Evolutionary conservation across 2,329 filamentous ascomycete genomes (phyloP), one percentile per base, ranked within the genome.

Genomic region (Plenodomus biglobosus): DNA sequence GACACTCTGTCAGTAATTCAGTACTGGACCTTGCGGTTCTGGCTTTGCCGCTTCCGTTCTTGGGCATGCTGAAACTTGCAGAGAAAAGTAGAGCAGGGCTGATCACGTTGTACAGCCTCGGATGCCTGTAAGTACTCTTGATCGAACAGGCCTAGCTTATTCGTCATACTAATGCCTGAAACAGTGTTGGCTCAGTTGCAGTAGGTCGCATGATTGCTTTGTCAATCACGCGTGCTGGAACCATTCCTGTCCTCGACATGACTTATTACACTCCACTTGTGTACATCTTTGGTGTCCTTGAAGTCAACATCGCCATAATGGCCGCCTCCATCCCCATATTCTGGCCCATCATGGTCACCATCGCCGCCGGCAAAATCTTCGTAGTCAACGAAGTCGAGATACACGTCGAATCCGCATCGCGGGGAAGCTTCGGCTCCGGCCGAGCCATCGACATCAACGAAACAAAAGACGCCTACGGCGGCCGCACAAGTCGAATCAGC

Each of bases 331-430:
- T 72, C 24, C 70, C 70, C 18, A 68, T 71, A 37, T 73, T 72
- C 62, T 73, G 69, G 69, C 70, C 70, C 11, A 50, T 64, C 30
- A 65, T 73, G 42, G 53, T 50, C 16, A 61, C 56, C 15, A 40
- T 72, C 15, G 58, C 67, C 4, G 40, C 53, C 30, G 68, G 69
- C 55, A 68, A 66, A 27, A 73, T 72, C 51, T 66, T 71, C 35
- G 69, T 72, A 48, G 65, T 71, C 51, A 71, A 71, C 41, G 69
- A 73, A 46, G 64, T 73, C 52, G 63, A 67, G 38, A 59, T 73
- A 40, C 68, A 58, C 38, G 63, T 67, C 17, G 63, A 69, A 37
- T 40, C 54, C n/a, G 50, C 47, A 4, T 44, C 53, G 1, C 53
- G 59, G 34, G 45, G 46, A 5, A 64, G 56, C 44, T 50, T 60